phyloP scores from a whole-genome alignment of 768 basidiomycete species.

The Lanmaoa rubissima region DNA sequence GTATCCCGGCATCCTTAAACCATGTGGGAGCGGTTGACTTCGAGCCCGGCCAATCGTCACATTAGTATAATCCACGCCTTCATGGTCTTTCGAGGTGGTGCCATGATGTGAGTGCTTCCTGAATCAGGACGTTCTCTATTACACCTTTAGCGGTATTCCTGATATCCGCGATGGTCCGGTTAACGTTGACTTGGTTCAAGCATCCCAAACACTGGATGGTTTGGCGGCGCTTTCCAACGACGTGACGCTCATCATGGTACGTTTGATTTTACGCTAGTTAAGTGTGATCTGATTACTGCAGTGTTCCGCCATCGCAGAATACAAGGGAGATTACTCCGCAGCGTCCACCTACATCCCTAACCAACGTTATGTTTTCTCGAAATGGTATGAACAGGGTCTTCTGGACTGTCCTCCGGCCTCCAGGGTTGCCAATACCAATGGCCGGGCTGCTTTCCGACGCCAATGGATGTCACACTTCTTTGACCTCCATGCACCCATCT shows the following conservation, averaged over 20 bases:
- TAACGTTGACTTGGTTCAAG: constrained; percentile 1
- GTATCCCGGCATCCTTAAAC: not conserved
- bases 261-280: constrained; percentile 1
- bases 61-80: not conserved
- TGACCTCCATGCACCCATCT: constrained; percentile 13
- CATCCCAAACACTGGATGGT: constrained; percentile 27
- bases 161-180: not conserved
- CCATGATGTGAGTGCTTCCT: not conserved
- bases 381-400: constrained; percentile 13
- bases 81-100: not conserved
- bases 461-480: constrained; percentile 11
- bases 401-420: not conserved
- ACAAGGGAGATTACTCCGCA: constrained; percentile 8
- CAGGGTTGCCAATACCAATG: constrained; percentile 11
- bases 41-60: not conserved
- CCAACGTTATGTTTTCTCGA: not conserved
- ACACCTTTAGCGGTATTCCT: not conserved
- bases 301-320: not conserved
- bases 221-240: constrained; percentile 6
- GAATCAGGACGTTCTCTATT: not conserved
- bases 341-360: constrained; percentile 2
- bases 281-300: not conserved
- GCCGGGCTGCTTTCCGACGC: constrained; percentile 14
- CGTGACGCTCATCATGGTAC: constrained; percentile 5
- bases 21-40: not conserved